phyloP scores from a whole-genome alignment of 306 rosid genomes.

The Lathyrus sativus region DNA sequence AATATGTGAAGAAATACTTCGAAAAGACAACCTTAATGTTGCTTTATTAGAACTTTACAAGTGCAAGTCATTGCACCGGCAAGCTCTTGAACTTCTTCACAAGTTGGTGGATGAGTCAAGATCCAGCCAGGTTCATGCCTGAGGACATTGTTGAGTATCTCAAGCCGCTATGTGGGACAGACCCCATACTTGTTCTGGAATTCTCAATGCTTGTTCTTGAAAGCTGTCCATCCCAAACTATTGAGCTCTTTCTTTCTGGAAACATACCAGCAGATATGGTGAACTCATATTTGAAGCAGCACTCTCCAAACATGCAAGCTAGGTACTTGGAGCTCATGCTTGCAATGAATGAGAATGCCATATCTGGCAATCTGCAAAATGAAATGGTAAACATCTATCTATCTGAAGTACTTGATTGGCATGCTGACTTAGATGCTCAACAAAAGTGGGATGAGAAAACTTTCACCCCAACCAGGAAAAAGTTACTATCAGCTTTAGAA shows the following conservation, averaged over 20 bases:
- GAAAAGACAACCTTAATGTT: constrained; percentile 59
- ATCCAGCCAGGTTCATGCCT: constrained; percentile 70
- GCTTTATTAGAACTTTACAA: constrained; percentile 87
- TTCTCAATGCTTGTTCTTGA: constrained; percentile 95
- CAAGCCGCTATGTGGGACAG: constrained; percentile 90
- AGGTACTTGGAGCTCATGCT: constrained; percentile 95
- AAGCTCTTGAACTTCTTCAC: constrained; percentile 89
- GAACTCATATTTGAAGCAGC: constrained; percentile 95
- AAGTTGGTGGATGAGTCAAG: constrained; percentile 76
- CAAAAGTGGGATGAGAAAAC: constrained; percentile 89
- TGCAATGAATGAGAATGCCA: constrained; percentile 90
- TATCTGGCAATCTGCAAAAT: constrained; percentile 92
- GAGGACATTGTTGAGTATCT: constrained; percentile 94
- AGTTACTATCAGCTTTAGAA: constrained; percentile 81
- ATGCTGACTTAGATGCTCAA: constrained; percentile 70
- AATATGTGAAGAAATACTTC: constrained; percentile 86
- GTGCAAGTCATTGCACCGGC: constrained; percentile 88
- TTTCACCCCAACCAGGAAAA: constrained; percentile 77
- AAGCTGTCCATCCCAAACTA: constrained; percentile 93
- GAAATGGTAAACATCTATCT: constrained; percentile 97
- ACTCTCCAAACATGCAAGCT: constrained; percentile 94
- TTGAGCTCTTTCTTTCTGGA: constrained; percentile 91
- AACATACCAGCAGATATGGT: constrained; percentile 97
- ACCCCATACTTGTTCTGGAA: constrained; percentile 94
- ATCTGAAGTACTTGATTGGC: constrained; percentile 92